Percentiles rank a stretch among this genome's conserved stretches.
phyloP scores from a whole-genome alignment of 805 yeast genomes.

The Kodamaea hsintzibuensis region DNA sequence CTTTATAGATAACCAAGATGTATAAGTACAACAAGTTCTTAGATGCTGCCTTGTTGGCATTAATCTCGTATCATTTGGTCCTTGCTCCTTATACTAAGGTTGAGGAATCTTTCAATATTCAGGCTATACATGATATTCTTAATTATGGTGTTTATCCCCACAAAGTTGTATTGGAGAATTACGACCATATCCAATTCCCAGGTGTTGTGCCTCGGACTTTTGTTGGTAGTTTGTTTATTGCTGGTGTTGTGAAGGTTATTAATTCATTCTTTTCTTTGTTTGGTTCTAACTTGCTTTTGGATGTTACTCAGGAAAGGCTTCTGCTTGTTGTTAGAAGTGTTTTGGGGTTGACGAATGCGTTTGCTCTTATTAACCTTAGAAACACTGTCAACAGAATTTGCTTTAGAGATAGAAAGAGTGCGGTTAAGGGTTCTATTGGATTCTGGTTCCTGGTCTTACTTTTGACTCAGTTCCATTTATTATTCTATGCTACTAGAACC shows the following conservation, averaged over 20 bases:
- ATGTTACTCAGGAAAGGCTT: slow-evolving; percentile 35
- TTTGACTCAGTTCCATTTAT: slow-evolving; percentile 73
- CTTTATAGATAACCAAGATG: not conserved
- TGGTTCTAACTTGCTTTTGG: slow-evolving; percentile 21
- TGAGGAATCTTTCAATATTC: slow-evolving; percentile 89
- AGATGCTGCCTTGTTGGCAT: slow-evolving; percentile 32
- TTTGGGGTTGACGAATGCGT: slow-evolving; percentile 62
- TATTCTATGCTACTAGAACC: slow-evolving; percentile 80
- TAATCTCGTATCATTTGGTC: slow-evolving; percentile 50
- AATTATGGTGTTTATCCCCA: slow-evolving; percentile 53
- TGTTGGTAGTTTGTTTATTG: slow-evolving; percentile 62
- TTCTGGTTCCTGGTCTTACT: slow-evolving; percentile 62
- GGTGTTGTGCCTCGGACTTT: slow-evolving; percentile 90
- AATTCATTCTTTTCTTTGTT: slow-evolving; percentile 15
- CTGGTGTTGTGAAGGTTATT: slow-evolving; percentile 45
- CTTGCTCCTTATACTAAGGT: slow-evolving; percentile 86
- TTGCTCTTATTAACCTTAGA: slow-evolving; percentile 53
- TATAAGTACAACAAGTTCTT: slow-evolving; percentile 15
- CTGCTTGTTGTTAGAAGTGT: slow-evolving; percentile 54
- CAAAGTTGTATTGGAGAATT: slow-evolving; percentile 37
- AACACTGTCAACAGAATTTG: slow-evolving; percentile 27
- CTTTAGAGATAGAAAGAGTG: slow-evolving; percentile 19
- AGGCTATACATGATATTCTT: slow-evolving; percentile 82
- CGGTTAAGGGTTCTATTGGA: slow-evolving; percentile 31
- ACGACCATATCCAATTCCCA: slow-evolving; percentile 78